A percentile compares a stretch with the other conserved stretches of the same genome.
These are phyloP conservation scores for Colletotrichum musicola DNA, from an alignment of 2,329 filamentous ascomycete genomes.

Conservation along the genomic window DNA sequence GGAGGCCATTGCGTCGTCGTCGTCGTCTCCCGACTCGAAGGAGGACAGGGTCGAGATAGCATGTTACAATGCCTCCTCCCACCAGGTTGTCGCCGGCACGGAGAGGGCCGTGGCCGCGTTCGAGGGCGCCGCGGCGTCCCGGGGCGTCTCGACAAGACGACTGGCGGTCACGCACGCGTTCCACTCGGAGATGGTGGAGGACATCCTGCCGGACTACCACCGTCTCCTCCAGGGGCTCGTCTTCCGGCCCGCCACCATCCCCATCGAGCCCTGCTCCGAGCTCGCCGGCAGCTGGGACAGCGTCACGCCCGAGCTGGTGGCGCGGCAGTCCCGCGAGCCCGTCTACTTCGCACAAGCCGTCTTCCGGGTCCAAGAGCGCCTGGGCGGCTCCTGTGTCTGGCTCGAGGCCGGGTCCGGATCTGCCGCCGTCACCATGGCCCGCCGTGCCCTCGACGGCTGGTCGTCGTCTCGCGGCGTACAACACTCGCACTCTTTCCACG, in stretches of 20 bases:
- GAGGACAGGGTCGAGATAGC: constrained; percentile 52
- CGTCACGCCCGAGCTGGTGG: not conserved
- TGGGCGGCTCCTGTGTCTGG: constrained; percentile 45
- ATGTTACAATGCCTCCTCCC: constrained; percentile 59
- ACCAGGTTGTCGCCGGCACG: constrained; percentile 58
- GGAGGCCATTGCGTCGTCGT: not conserved
- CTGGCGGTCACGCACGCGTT: constrained; percentile 62
- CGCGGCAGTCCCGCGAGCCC: constrained; percentile 49
- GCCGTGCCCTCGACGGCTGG: constrained; percentile 40
- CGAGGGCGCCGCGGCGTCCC: not conserved
- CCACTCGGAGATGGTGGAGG: constrained; percentile 57
- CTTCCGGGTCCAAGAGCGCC: constrained; percentile 49
- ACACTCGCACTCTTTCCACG: not conserved
- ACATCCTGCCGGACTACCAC: constrained; percentile 45
- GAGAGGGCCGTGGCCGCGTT: constrained; percentile 37
- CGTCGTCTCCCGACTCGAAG: constrained; percentile 35
- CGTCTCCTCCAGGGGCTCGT: constrained; percentile 40
- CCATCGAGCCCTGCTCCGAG: constrained; percentile 6
- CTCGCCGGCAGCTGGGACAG: not conserved
- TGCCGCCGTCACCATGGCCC: constrained; percentile 50
- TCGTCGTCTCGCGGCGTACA: not conserved
- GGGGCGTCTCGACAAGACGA: constrained; percentile 45
- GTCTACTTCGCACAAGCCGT: constrained; percentile 60
- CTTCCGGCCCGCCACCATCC: constrained; percentile 2
- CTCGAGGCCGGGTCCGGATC: constrained; percentile 59